phyloP scores from a whole-genome alignment of 495 filamentous ascomycete genomes.

The Halenospora varia region DNA sequence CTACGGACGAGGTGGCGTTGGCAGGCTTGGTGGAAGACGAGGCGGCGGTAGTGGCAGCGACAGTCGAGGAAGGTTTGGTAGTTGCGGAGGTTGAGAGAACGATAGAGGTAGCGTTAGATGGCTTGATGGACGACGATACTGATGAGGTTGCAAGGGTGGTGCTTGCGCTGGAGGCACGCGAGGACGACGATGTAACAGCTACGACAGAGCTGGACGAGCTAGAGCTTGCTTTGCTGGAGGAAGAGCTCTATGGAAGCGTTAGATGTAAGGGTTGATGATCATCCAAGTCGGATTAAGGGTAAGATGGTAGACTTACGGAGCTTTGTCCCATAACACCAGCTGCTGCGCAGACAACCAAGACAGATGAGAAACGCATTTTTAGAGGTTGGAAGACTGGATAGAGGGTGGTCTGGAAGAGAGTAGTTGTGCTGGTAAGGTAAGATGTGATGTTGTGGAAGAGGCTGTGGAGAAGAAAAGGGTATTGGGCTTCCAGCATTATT shows the following conservation, averaged over 20 bases:
- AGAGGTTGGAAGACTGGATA: neutral
- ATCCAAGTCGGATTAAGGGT: neutral
- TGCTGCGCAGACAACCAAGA: conserved; percentile 14
- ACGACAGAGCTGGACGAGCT: neutral
- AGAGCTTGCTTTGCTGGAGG: neutral
- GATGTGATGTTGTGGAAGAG: neutral
- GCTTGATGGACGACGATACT: no score
- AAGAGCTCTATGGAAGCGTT: neutral
- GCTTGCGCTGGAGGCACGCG: neutral
- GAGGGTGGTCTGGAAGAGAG: no score
- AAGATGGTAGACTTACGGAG: neutral
- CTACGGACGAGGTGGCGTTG: neutral
- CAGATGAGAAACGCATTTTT: conserved; percentile 16
- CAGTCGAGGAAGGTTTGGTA: neutral
- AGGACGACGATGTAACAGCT: neutral
- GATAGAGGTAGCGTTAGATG: neutral
- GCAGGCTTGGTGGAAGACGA: conserved; percentile 3
- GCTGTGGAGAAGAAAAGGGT: neutral
- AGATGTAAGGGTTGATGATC: neutral
- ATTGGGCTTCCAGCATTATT: neutral
- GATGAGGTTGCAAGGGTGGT: neutral
- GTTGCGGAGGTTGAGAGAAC: conserved; percentile 8
- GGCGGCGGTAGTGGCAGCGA: neutral
- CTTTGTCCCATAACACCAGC: conserved; percentile 10
- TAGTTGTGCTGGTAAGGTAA: neutral